phyloP scores from a whole-genome alignment of 1,284 basidiomycete genomes.

The Gymnopus androsaceus region DNA sequence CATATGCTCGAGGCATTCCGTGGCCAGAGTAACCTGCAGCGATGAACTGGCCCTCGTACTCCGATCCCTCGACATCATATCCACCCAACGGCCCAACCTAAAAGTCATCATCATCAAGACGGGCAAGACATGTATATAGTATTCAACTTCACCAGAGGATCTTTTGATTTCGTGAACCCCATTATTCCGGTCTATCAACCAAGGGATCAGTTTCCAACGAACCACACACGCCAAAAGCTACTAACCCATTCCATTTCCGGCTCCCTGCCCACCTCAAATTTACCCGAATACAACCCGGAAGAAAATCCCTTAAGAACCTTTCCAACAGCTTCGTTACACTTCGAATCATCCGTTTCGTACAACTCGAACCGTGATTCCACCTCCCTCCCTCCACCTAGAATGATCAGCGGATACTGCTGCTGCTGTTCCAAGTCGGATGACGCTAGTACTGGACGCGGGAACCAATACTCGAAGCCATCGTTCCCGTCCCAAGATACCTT shows the following conservation, averaged over 20 bases:
- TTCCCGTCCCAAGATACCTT: slow-evolving; percentile 49
- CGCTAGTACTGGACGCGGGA: slow-evolving; percentile 34
- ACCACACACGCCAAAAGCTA: background rate
- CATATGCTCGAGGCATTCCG: slow-evolving; percentile 79
- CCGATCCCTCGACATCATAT: slow-evolving; percentile 14
- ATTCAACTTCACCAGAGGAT: slow-evolving; percentile 68
- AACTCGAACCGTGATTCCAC: slow-evolving; percentile 48
- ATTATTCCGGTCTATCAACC: slow-evolving; percentile 73
- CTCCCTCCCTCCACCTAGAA: slow-evolving; percentile 70
- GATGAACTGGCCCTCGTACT: slow-evolving; percentile 65
- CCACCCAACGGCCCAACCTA: slow-evolving; percentile 69
- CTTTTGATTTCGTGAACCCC: slow-evolving; percentile 66
- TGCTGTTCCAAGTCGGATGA: too few species aligned
- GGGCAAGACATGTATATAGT: background rate
- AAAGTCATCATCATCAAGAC: background rate
- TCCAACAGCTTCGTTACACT: slow-evolving; percentile 49
- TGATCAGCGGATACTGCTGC: slow-evolving; percentile 63
- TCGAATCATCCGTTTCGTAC: slow-evolving; percentile 64
- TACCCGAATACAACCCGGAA: slow-evolving; percentile 57
- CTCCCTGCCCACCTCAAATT: slow-evolving; percentile 45
- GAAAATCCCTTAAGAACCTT: slow-evolving; percentile 57
- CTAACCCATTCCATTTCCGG: slow-evolving; percentile 78
- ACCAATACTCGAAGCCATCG: slow-evolving; percentile 74
- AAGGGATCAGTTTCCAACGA: slow-evolving; percentile 1
- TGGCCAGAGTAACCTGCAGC: slow-evolving; percentile 78